Conservation (phyloP, 148 eudicot genomes). For the Cornus florida region DNA sequence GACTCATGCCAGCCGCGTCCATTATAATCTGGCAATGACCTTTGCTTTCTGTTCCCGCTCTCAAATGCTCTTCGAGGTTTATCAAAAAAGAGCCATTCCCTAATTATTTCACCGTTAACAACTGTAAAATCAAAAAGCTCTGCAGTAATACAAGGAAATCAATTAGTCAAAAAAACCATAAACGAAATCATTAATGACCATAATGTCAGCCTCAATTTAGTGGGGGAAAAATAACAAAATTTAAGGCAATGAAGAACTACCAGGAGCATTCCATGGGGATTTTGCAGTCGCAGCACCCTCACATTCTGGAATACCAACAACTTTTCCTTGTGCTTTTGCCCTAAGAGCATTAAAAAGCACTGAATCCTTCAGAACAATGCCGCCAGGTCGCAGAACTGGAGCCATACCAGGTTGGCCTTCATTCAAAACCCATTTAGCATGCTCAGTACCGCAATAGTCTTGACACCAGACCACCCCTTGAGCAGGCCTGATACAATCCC, state of each 20-base stretch:
- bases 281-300: slow-evolving; percentile 97
- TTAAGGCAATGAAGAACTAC: slow-evolving; percentile 25
- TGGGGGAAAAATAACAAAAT: neutral
- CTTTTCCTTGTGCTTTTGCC: slow-evolving; percentile 81
- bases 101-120: slow-evolving; percentile 80
- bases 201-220: neutral
- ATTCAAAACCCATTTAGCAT: slow-evolving; percentile 72
- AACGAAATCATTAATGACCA: neutral
- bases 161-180: neutral
- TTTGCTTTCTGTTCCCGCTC: slow-evolving; percentile 93
- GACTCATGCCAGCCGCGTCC: slow-evolving; percentile 99
- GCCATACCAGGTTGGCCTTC: slow-evolving; percentile 93
- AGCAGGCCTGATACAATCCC: slow-evolving; percentile 98
- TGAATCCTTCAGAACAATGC: slow-evolving; percentile 87
- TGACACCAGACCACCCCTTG: slow-evolving; percentile 74
- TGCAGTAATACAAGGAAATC: slow-evolving; percentile 30
- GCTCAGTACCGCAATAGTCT: slow-evolving; percentile 84
- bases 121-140: slow-evolving; percentile 88
- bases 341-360: slow-evolving; percentile 84
- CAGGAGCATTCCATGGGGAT: slow-evolving; percentile 98
- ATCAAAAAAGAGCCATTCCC: slow-evolving; percentile 98
- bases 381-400: slow-evolving; percentile 90
- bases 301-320: slow-evolving; percentile 95
- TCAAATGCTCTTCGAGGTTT: slow-evolving; percentile 98
- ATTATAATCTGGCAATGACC: slow-evolving; percentile 92